Conservation (phyloP, 306 rosid genomes). For the Luffa acutangula region DNA sequence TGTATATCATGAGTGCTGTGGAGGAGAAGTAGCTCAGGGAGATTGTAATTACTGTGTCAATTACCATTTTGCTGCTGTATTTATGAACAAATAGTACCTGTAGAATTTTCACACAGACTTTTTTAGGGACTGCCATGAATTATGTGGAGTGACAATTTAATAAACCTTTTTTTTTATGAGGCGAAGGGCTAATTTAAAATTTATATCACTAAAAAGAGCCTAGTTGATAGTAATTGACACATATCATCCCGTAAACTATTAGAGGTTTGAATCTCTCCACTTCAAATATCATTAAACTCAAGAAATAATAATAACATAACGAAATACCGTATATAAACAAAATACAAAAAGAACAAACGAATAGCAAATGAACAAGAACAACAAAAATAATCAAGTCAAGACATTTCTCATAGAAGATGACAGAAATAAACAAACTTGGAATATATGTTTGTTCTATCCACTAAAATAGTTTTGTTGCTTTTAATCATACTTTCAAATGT, state of each 20-base stretch:
- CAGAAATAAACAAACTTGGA: neutral
- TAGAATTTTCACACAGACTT: neutral
- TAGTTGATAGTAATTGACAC: too few relatives aligned
- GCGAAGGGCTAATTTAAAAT: too few relatives aligned
- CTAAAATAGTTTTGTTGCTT: too few relatives aligned
- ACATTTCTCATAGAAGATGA: neutral
- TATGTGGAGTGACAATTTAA: neutral
- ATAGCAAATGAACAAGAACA: neutral
- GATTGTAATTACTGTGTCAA: slow-evolving; percentile 39
- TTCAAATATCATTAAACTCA: too few relatives aligned
- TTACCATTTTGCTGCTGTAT: slow-evolving; percentile 50
- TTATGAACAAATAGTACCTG: slow-evolving; percentile 41
- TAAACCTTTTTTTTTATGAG: too few relatives aligned
- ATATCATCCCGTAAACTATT: too few relatives aligned
- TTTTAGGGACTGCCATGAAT: neutral
- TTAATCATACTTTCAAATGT: too few relatives aligned
- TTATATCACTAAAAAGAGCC: too few relatives aligned
- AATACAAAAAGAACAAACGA: neutral
- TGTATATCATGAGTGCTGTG: slow-evolving; percentile 37
- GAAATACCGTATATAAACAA: too few relatives aligned
- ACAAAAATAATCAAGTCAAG: neutral
- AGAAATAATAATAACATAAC: too few relatives aligned
- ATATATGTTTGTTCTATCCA: too few relatives aligned
- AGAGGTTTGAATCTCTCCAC: too few relatives aligned
- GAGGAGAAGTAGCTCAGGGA: slow-evolving; percentile 36